These are phyloP conservation scores for Cordyceps cicadae DNA, from an alignment of 2,329 filamentous ascomycete species.

Conservation along the genomic window DNA sequence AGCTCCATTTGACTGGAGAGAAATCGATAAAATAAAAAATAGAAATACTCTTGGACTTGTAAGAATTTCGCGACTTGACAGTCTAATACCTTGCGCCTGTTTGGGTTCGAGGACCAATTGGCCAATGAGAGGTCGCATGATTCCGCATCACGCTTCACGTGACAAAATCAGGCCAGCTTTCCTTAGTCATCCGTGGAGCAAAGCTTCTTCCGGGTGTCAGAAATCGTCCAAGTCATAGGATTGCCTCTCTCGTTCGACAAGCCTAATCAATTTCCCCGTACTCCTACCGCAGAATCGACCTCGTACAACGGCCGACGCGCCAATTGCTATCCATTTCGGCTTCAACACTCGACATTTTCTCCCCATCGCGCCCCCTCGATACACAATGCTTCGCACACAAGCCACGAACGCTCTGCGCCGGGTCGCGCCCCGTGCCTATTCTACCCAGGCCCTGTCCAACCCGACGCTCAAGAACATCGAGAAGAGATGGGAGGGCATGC, in stretches of 20 bases:
- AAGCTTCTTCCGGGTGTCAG: constrained; percentile 17
- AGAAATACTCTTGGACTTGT: neutral
- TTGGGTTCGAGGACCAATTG: constrained; percentile 1
- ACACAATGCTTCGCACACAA: constrained; percentile 47
- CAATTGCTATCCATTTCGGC: constrained; percentile 26
- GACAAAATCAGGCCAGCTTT: constrained; percentile 8
- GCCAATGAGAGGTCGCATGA: constrained; percentile 16
- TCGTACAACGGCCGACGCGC: constrained; percentile 17
- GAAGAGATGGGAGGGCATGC: constrained; percentile 98
- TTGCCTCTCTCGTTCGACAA: constrained; percentile 16
- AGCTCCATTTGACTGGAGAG: neutral
- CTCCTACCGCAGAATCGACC: constrained; percentile 16
- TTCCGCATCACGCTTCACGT: constrained; percentile 15
- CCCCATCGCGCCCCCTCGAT: neutral
- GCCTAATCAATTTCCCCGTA: constrained; percentile 14
- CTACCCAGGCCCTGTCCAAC: constrained; percentile 92
- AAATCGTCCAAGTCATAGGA: constrained; percentile 22
- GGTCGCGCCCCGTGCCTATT: constrained; percentile 42
- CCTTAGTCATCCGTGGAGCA: constrained; percentile 18
- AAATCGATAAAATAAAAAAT: neutral
- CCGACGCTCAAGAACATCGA: constrained; percentile 96
- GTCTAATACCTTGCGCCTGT: neutral
- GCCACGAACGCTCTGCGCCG: constrained; percentile 46
- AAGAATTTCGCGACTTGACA: neutral
- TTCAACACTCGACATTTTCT: constrained; percentile 10